Base-by-base conservation (phyloP, 169 alveolate genomes). In the Plasmodium gallinaceum region DNA sequence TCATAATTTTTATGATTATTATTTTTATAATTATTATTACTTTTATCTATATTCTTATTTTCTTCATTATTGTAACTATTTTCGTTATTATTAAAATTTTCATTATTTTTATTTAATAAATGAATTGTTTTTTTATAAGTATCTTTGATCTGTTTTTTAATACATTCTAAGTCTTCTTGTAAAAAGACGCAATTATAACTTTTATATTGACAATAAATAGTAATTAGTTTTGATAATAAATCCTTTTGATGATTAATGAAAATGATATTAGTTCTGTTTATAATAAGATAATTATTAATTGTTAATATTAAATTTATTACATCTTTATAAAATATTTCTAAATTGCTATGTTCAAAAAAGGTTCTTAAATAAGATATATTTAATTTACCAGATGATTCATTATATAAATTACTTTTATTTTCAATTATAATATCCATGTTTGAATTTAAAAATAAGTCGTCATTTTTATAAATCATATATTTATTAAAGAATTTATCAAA, bases 241-340 rank as follows among this genome's bases (percentile, higher is more conserved):
- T 46, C 70, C 26, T 48, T 58, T 43, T 78, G 78, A 8, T 65
- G 16, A 65, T 78, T 78, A 16, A 78, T 22, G 64, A 78, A 78
- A 64, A 78, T 16, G 5, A 78, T 24, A 48, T 78, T 78, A 57
- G 52, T 78, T 52, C 76, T 64, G 2, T 45, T 78, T n/a, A 78
- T 45, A 32, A 78, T 39, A 12, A 78, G 71, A 65, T 64, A 78
- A 2, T 48, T 46, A 64, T 78, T 78, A 24, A 65, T 78, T 0
- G n/a, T 64, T 42, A 64, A 12, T 6, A 78, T 69, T 14, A 22
- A 16, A n/a, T 16, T 26, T 51, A 78, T 43, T 16, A 78, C 10
- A 10, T 48, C 76, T 1, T 46, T 45, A 57, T 78, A 78, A n/a
- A 78, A 78, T 48, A 32, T 10, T 16, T 37, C 65, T 7, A 10